Evolutionary conservation across 345 rosid genomes (phyloP).

Genomic region (Eucalyptus grandis): DNA sequence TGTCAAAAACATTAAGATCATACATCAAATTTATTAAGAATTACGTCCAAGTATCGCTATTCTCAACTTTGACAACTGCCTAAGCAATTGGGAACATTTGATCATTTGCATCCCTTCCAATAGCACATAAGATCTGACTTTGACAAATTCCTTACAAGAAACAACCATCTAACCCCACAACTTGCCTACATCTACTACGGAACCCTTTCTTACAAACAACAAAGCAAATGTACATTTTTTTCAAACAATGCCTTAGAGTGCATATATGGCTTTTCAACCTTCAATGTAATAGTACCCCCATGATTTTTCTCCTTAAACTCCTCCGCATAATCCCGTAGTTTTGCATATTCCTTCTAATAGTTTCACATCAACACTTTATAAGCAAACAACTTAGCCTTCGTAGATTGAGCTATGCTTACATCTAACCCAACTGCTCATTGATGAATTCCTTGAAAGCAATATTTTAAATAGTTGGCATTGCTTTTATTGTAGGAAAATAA

Average conservation of each 20-base stretch:
- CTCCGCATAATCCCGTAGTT: background rate
- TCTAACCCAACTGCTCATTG: background rate
- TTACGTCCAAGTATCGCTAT: rapidly evolving
- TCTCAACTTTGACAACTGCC: background rate
- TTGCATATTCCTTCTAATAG: background rate
- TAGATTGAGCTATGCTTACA: background rate
- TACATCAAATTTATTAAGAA: background rate
- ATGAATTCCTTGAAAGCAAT: background rate
- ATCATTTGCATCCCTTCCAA: background rate
- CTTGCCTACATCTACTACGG: rapidly evolving
- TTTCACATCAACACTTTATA: background rate
- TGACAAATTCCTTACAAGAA: background rate
- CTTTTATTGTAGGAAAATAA: background rate
- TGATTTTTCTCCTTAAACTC: background rate
- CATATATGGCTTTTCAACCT: background rate
- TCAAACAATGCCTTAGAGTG: background rate
- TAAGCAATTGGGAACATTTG: background rate
- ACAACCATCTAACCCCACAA: background rate
- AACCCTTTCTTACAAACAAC: background rate
- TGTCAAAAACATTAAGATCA: background rate
- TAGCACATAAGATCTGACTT: rapidly evolving
- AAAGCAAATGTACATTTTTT: background rate
- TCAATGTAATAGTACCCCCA: background rate
- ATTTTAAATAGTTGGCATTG: background rate
- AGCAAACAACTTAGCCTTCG: background rate